Base-by-base conservation (phyloP, 345 rosid genomes). In the Hibiscus trionum region DNA sequence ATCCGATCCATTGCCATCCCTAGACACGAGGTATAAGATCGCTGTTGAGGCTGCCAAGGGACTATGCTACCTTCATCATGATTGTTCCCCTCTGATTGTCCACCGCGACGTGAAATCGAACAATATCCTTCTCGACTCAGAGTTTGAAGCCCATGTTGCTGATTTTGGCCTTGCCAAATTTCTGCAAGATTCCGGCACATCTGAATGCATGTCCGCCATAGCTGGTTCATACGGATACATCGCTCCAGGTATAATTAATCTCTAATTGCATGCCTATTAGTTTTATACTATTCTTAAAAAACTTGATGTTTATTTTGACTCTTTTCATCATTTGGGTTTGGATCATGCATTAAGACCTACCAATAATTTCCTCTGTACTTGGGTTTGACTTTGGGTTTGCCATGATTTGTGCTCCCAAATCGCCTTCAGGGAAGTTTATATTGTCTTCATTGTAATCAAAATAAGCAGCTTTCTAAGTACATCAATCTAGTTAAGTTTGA, bases 211-310 rank as follows among this genome's bases (percentile, higher is more conserved):
- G 98, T 93, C 98, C 68, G 98, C 96, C 21, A 93, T 93, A 55
- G 96, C 98, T 68, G 98, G 98, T 26, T 93, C 98, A 67, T 93
- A 93, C 60, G 98, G 98, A 62, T 93, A 93, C 76, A 93, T 93
- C 0, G 98, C 97, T 66, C 98, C 98, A 70, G 97, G 98, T 93
- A 85, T 53, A 39, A 58, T 64, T 17, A 4, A 39, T n/a, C 69
- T 35, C 70, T 3, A 47, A 39, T 69, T 37, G 26, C 35, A 44
- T 72, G 24, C 1, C 19, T 24, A 5, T 63, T 59, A 29, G 6
- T n/a, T 63, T 33, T 50, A 52, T 15, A 69, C 11, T 58, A 24
- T 58, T 11, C 6, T 24, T 56, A 7, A 60, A 60, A 14, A 42
- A 42, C 35, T 70, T 33, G 52, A 21, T 70, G 15, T 57, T 70